phyloP scores from a whole-genome alignment of 2,329 filamentous ascomycete genomes.

The Lecanicillium sp. region DNA sequence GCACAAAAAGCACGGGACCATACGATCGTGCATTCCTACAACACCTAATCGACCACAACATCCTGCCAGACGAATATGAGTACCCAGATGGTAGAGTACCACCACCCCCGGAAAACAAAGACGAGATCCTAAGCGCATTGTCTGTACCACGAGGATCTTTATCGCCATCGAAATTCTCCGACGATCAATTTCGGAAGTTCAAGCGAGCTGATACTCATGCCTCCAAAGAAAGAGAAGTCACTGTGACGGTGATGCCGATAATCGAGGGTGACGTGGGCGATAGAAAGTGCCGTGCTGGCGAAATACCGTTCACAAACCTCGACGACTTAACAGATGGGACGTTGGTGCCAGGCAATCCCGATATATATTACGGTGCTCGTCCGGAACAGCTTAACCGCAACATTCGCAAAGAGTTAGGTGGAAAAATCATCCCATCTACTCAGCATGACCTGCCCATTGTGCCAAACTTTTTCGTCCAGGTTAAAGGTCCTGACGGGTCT shows the following conservation, averaged over 20 bases:
- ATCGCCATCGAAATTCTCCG: conserved; percentile 25
- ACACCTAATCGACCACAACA: conserved; percentile 8
- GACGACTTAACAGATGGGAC: conserved; percentile 25
- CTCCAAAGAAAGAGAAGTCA: conserved; percentile 25
- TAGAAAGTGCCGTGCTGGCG: conserved; percentile 15
- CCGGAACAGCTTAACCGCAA: conserved; percentile 19
- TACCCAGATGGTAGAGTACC: neutral
- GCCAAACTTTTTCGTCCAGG: conserved; percentile 31
- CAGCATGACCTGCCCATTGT: conserved; percentile 20
- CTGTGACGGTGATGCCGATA: conserved; percentile 21
- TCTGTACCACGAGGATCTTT: conserved; percentile 18
- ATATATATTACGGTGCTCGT: conserved; percentile 25
- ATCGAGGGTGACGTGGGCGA: conserved; percentile 18
- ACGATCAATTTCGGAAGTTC: conserved; percentile 23
- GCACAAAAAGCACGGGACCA: conserved; percentile 1
- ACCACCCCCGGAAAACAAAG: conserved; percentile 6
- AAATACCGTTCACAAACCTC: conserved; percentile 26
- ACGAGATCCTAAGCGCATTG: conserved; percentile 1
- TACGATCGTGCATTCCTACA: conserved; percentile 9
- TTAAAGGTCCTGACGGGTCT: conserved; percentile 25
- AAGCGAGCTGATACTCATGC: conserved; percentile 17
- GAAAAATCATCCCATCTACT: conserved; percentile 24
- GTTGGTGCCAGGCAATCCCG: conserved; percentile 20
- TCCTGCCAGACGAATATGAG: conserved; percentile 5
- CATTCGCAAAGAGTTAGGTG: conserved; percentile 16